Percentiles rank a stretch among this genome's conserved stretches.
phyloP scores from a whole-genome alignment of 805 yeast genomes.

The Cyberlindnera bimundalis region DNA sequence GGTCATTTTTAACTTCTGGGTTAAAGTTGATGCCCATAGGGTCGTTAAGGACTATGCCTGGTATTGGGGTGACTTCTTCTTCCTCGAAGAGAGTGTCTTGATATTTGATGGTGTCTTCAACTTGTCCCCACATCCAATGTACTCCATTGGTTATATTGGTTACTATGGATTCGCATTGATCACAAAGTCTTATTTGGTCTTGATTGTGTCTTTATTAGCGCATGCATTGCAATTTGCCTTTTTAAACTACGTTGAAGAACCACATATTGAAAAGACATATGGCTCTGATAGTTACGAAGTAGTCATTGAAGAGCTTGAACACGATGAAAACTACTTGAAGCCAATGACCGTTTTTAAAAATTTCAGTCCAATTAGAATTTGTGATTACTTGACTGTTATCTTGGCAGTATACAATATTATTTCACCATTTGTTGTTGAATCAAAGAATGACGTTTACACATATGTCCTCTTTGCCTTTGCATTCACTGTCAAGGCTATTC shows the following conservation, averaged over 20 bases:
- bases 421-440: constrained; percentile 38
- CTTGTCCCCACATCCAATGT: constrained; percentile 91
- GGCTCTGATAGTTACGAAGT: constrained; percentile 39
- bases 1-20: constrained; percentile 77
- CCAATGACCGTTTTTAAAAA: constrained; percentile 59
- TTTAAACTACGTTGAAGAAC: constrained; percentile 72
- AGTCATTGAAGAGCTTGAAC: constrained; percentile 32
- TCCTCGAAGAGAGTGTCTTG: constrained; percentile 64
- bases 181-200: constrained; percentile 67
- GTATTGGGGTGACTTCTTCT: constrained; percentile 95
- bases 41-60: constrained; percentile 89
- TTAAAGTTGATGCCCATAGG: constrained; percentile 81
- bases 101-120: constrained; percentile 88
- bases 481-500: constrained; percentile 46
- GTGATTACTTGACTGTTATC: constrained; percentile 52
- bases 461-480: constrained; percentile 28
- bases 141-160: constrained; percentile 84
- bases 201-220: constrained; percentile 67
- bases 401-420: constrained; percentile 39
- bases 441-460: constrained; percentile 29
- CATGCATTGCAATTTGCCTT: constrained; percentile 77
- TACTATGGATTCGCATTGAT: constrained; percentile 81
- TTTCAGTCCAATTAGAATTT: constrained; percentile 59
- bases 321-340: constrained; percentile 42
- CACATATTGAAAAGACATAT: constrained; percentile 80